Evolutionary conservation across 176 grass and related monocot genomes (phyloP).

Genomic region (Aegilops speltoides): DNA sequence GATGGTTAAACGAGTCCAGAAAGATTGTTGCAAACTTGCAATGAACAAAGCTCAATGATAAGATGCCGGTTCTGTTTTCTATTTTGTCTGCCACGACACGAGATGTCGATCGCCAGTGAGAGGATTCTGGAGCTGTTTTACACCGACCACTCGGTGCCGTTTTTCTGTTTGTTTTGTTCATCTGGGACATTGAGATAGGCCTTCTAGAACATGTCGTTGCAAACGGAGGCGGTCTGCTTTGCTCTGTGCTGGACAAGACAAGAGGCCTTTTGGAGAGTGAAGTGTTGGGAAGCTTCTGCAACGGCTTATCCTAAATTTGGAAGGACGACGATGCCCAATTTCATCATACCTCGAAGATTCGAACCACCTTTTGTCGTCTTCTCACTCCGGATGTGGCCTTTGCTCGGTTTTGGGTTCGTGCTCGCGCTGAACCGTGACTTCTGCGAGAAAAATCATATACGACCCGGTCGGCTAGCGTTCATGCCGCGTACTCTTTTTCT

Average conservation of each 20-base stretch:
- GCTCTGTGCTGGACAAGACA: background rate
- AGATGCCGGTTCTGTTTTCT: background rate
- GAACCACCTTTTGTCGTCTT: background rate
- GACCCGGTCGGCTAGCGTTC: too few relatives aligned
- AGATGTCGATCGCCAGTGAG: background rate
- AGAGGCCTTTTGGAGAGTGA: background rate
- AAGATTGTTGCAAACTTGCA: background rate
- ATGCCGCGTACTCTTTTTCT: too few relatives aligned
- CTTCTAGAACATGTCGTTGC: constrained; percentile 20
- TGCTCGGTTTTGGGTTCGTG: too few relatives aligned
- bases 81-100: background rate
- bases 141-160: background rate
- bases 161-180: background rate
- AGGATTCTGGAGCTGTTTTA: background rate
- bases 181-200: background rate
- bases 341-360: background rate
- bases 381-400: too few relatives aligned
- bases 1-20: background rate
- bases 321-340: background rate
- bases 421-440: too few relatives aligned
- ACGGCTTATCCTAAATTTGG: background rate
- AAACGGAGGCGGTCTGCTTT: background rate
- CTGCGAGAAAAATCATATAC: too few relatives aligned
- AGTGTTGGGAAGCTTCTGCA: background rate
- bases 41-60: background rate